Evolutionary conservation across 1,284 basidiomycete species (phyloP).

Genomic region (Irpex sp.): DNA sequence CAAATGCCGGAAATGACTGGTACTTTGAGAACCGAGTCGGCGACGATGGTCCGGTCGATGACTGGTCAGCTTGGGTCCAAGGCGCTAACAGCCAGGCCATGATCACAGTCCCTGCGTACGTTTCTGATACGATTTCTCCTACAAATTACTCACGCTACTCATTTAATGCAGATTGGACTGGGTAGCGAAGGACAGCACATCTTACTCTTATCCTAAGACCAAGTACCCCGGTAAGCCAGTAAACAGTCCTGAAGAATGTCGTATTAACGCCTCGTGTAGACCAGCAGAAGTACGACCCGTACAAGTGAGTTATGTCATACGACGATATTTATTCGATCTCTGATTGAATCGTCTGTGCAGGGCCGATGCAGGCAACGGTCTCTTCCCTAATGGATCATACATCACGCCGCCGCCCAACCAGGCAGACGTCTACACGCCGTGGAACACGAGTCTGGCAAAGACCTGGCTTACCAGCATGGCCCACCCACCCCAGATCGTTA

Average conservation of each 20-base stretch:
- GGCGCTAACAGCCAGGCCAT: conserved; percentile 40
- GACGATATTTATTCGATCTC: not conserved
- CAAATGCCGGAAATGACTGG: conserved; percentile 49
- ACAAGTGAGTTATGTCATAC: not conserved
- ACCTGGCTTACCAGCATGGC: conserved; percentile 39
- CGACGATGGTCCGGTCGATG: conserved; percentile 34
- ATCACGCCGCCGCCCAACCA: conserved; percentile 22
- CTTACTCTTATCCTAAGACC: conserved; percentile 43
- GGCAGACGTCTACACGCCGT: conserved; percentile 36
- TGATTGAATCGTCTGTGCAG: conserved; percentile 28
- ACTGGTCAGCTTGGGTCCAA: conserved; percentile 44
- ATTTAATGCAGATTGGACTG: conserved; percentile 40
- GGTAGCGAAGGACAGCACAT: conserved; percentile 47
- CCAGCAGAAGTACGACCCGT: conserved; percentile 39
- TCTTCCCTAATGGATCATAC: conserved; percentile 41
- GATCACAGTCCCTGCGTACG: conserved; percentile 46
- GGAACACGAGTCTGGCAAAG: conserved; percentile 40
- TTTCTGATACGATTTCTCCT: conserved; percentile 4
- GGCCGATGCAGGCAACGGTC: conserved; percentile 41
- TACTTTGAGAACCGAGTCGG: conserved; percentile 47
- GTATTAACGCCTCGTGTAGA: conserved; percentile 22
- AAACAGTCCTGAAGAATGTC: conserved; percentile 26
- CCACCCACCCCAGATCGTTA: conserved; percentile 42
- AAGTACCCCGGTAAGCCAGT: conserved; percentile 23
- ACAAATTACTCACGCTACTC: no score